Evolutionary conservation across 805 yeast species (phyloP).

Genomic region (Starmerella riodocensis): DNA sequence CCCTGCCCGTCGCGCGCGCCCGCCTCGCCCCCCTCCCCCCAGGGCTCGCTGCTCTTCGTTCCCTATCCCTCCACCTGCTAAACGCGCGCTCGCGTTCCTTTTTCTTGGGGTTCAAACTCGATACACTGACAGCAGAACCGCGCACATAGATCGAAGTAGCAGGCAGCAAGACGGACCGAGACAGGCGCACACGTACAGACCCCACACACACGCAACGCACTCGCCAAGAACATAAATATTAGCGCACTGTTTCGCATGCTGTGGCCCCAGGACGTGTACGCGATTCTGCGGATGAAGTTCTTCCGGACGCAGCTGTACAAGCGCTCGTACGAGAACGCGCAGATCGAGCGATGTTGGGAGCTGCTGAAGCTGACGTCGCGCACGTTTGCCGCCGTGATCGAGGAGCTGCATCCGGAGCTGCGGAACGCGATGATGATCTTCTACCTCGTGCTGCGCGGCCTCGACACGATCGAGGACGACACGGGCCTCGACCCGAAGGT

Average conservation of each 20-base stretch:
- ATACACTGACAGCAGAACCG: no score
- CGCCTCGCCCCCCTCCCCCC: no score
- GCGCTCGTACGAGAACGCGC: conserved; percentile 13
- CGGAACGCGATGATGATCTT: conserved; percentile 68
- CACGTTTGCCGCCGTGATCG: conserved; percentile 87
- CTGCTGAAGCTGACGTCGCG: conserved; percentile 63
- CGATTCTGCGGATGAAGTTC: conserved; percentile 15
- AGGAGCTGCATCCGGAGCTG: conserved; percentile 80
- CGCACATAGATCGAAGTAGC: no score
- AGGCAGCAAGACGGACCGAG: no score
- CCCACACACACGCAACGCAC: neutral
- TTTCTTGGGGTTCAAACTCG: no score
- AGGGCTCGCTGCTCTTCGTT: no score
- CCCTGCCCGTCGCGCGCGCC: no score
- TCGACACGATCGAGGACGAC: conserved; percentile 94
- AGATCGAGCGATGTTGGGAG: conserved; percentile 50
- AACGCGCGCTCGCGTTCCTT: no score
- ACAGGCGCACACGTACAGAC: no score
- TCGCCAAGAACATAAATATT: neutral
- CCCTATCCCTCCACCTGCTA: no score
- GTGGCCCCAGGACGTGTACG: conserved; percentile 12
- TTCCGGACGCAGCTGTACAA: conserved; percentile 9
- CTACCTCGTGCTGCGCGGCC: conserved; percentile 73
- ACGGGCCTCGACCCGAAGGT: conserved; percentile 63
- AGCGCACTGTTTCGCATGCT: no score